Evolutionary conservation across 2,329 filamentous ascomycete genomes (phyloP).

Genomic region (Nannizziopsis arthrosporioides): DNA sequence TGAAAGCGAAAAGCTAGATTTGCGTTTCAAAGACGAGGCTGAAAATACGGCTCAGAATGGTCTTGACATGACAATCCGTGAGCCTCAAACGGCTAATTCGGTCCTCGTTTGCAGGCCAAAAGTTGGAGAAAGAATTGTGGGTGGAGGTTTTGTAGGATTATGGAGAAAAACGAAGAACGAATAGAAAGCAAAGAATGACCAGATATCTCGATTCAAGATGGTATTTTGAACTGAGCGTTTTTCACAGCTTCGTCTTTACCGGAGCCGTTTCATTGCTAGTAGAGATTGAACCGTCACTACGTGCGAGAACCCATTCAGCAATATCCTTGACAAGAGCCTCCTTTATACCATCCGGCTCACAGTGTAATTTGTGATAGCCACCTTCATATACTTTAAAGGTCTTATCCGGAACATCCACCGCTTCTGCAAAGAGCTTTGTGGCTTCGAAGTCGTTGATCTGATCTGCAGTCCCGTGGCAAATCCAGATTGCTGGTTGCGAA

Average conservation of each 20-base stretch:
- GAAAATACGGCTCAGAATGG: slow-evolving; percentile 1
- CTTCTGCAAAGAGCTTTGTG: slow-evolving; percentile 52
- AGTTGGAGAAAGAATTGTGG: slow-evolving; percentile 37
- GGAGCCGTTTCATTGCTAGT: not conserved
- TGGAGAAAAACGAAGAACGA: slow-evolving; percentile 34
- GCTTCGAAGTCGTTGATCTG: slow-evolving; percentile 54
- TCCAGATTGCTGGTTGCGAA: slow-evolving; percentile 40
- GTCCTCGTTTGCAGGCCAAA: slow-evolving; percentile 42
- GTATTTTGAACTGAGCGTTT: not conserved
- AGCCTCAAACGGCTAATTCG: slow-evolving; percentile 12
- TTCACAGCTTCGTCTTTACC: slow-evolving; percentile 9
- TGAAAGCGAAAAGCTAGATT: slow-evolving; percentile 23
- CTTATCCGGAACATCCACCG: slow-evolving; percentile 51
- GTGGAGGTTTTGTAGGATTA: slow-evolving; percentile 43
- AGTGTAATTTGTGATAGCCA: slow-evolving; percentile 56
- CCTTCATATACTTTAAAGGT: slow-evolving; percentile 63
- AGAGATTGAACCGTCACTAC: slow-evolving; percentile 2
- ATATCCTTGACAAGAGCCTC: slow-evolving; percentile 44
- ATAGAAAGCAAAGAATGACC: not conserved
- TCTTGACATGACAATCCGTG: not conserved
- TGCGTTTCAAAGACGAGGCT: slow-evolving; percentile 12
- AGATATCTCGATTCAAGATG: not conserved
- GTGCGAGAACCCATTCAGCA: slow-evolving; percentile 50
- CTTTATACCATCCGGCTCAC: slow-evolving; percentile 23
- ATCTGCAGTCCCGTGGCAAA: slow-evolving; percentile 69